Conservation (phyloP, 306 rosid genomes). For the Castanopsis chinensis region DNA sequence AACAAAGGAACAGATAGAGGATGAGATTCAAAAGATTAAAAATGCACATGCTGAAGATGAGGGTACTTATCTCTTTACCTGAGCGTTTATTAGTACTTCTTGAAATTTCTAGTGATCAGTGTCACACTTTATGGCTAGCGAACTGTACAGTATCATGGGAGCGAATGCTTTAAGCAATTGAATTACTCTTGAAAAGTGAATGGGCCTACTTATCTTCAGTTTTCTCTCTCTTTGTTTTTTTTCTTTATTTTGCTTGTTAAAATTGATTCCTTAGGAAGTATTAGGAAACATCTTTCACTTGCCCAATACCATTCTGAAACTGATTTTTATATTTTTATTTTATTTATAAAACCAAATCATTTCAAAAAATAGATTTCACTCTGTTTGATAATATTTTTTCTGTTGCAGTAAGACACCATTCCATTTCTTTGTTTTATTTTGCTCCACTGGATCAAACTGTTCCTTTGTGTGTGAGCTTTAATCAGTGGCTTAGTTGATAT, state of each 20-base stretch:
- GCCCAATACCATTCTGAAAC: background rate
- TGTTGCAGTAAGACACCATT: background rate
- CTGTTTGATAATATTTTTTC: background rate
- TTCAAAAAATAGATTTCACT: background rate
- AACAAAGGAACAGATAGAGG: conserved; percentile 73
- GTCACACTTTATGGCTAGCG: background rate
- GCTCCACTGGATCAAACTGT: background rate
- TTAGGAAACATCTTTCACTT: background rate
- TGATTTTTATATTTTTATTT: background rate
- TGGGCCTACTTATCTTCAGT: background rate
- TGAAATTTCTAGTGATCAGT: background rate
- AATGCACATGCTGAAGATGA: conserved; percentile 91
- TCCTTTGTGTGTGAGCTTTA: background rate
- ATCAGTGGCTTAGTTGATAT: background rate
- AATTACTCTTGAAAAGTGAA: background rate
- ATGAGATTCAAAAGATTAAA: conserved; percentile 81
- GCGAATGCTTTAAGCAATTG: background rate
- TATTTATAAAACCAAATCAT: background rate
- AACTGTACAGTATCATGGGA: background rate
- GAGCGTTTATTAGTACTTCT: background rate
- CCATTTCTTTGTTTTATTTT: background rate
- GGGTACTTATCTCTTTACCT: conserved; percentile 43
- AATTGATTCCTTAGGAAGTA: no score
- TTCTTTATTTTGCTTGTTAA: background rate
- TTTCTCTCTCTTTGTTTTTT: background rate